Percentiles rank a stretch among this genome's conserved stretches.
Evolutionary conservation across 495 filamentous ascomycete species (phyloP).

Genomic region (Daldinia vernicosa): DNA sequence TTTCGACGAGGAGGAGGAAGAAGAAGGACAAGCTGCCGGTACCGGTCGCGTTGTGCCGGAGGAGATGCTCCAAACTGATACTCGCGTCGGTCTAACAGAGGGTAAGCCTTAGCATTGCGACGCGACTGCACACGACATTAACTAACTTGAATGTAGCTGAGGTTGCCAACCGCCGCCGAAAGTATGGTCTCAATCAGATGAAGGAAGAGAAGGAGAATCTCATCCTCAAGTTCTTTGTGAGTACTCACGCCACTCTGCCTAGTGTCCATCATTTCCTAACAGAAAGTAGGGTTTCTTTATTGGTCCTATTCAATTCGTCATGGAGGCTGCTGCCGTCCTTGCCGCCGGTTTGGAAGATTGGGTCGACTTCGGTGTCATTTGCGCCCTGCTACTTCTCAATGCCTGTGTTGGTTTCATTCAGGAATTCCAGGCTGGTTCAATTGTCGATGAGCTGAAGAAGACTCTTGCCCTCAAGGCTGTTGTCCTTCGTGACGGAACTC

Average conservation of each 20-base stretch:
- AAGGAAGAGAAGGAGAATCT: slow-evolving; percentile 88
- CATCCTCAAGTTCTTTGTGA: slow-evolving; percentile 79
- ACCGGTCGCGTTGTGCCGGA: slow-evolving; percentile 66
- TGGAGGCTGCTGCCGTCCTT: slow-evolving; percentile 83
- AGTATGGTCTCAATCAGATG: slow-evolving; percentile 88
- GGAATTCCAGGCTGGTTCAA: slow-evolving; percentile 89
- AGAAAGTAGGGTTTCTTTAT: slow-evolving; percentile 71
- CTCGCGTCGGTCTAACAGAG: slow-evolving; percentile 72
- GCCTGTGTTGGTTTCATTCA: slow-evolving; percentile 86
- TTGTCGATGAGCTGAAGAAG: slow-evolving; percentile 92
- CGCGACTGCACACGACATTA: background rate
- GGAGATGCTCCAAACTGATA: slow-evolving; percentile 76
- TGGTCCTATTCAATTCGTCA: slow-evolving; percentile 92
- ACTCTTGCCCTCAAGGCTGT: slow-evolving; percentile 86
- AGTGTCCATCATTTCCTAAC: slow-evolving; percentile 10
- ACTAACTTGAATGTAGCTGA: slow-evolving; percentile 55
- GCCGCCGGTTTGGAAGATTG: slow-evolving; percentile 83
- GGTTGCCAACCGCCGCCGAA: slow-evolving; percentile 72
- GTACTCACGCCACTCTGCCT: background rate
- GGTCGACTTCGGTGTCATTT: slow-evolving; percentile 85
- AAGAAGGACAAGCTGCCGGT: slow-evolving; percentile 57
- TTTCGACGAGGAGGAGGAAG: slow-evolving; percentile 66
- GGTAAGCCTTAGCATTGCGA: slow-evolving; percentile 31
- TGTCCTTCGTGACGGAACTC: slow-evolving; percentile 78
- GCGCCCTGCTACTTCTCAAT: slow-evolving; percentile 78